Conservation (phyloP, 768 basidiomycete species). For the Cystobasidium tubakii region DNA sequence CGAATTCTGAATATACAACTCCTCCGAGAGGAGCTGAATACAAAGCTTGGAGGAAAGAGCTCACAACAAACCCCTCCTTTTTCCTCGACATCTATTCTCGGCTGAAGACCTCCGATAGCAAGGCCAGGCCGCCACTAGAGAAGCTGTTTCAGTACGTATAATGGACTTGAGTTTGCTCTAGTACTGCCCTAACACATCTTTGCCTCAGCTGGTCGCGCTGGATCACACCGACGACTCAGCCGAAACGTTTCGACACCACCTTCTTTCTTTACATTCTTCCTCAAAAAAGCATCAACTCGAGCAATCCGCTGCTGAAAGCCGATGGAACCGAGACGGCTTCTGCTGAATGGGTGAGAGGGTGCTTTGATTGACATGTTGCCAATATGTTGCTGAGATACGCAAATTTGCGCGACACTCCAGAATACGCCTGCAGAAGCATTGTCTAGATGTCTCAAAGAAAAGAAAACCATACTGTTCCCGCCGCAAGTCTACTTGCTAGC, state of each 20-base stretch:
- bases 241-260: slow-evolving; percentile 42
- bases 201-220: neutral
- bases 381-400: too few species aligned
- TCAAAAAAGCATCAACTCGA: neutral
- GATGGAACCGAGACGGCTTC: slow-evolving; percentile 41
- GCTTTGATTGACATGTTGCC: too few species aligned
- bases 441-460: neutral
- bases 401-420: neutral
- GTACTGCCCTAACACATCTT: too few species aligned
- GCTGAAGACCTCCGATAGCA: neutral
- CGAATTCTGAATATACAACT: neutral
- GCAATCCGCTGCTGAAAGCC: neutral
- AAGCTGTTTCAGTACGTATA: neutral
- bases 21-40: neutral
- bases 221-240: slow-evolving; percentile 36
- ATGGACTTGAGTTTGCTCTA: too few species aligned
- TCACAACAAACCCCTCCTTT: neutral
- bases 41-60: slow-evolving; percentile 37
- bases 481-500: slow-evolving; percentile 44
- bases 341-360: slow-evolving; percentile 41
- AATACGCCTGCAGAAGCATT: slow-evolving; percentile 2
- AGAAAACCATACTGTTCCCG: slow-evolving; percentile 42
- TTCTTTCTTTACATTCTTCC: slow-evolving; percentile 43
- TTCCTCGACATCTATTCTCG: slow-evolving; percentile 16
- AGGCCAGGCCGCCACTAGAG: neutral